These are phyloP conservation scores for Sisymbrium altissimum DNA, from an alignment of 345 rosid genomes.

Conservation along the genomic window DNA sequence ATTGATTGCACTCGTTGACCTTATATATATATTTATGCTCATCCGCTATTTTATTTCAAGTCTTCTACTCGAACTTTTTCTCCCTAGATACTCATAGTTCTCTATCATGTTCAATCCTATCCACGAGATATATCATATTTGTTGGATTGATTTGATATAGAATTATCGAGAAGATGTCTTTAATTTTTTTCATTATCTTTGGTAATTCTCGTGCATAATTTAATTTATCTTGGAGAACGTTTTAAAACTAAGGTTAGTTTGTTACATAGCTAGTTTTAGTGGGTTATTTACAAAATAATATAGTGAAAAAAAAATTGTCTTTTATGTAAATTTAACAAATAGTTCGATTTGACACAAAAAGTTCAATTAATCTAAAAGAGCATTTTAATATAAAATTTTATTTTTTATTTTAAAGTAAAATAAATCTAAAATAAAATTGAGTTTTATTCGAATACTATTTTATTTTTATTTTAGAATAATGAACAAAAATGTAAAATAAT, in stretches of 20 bases:
- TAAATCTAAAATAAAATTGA: too few species aligned
- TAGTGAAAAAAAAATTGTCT: too few species aligned
- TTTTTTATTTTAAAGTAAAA: too few species aligned
- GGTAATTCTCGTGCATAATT: neutral
- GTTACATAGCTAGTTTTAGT: too few species aligned
- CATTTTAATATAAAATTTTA: too few species aligned
- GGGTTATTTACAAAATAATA: too few species aligned
- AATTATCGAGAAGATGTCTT: neutral
- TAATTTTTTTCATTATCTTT: constrained; percentile 4
- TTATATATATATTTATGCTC: neutral
- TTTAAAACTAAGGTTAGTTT: neutral
- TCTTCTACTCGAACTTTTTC: constrained; percentile 13
- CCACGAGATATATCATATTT: constrained; percentile 22
- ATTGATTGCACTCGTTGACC: constrained; percentile 28
- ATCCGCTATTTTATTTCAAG: neutral
- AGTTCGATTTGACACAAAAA: too few species aligned
- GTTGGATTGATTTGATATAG: constrained; percentile 2
- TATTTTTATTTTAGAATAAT: too few species aligned
- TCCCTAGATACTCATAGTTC: constrained; percentile 17
- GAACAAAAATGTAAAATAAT: too few species aligned
- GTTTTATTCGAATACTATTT: too few species aligned
- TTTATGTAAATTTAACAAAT: too few species aligned
- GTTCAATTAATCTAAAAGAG: too few species aligned
- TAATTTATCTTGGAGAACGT: neutral
- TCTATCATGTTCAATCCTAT: constrained; percentile 26